Evolutionary conservation across 495 filamentous ascomycete species (phyloP).

Genomic region (Aspergillus haitiensis): DNA sequence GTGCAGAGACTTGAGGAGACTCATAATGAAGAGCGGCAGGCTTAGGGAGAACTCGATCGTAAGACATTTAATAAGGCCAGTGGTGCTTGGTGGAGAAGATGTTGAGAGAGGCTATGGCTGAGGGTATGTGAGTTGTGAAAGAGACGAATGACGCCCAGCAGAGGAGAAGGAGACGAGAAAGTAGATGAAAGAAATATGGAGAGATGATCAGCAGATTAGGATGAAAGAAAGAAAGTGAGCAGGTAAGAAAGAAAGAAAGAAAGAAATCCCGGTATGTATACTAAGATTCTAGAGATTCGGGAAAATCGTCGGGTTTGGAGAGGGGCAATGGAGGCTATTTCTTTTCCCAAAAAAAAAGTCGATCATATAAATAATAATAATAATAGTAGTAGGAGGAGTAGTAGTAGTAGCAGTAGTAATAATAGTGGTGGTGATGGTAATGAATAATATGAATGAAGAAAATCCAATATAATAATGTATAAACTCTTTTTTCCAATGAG

Average conservation of each 20-base stretch:
- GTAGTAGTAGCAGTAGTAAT: conserved; percentile 4
- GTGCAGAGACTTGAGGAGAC: conserved; percentile 31
- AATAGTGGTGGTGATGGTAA: conserved; percentile 12
- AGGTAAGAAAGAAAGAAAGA: conserved; percentile 18
- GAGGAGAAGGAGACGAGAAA: conserved; percentile 11
- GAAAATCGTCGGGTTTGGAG: conserved; percentile 11
- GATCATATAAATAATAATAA: conserved; percentile 10
- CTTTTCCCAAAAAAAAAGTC: background rate
- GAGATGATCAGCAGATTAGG: conserved; percentile 8
- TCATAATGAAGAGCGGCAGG: conserved; percentile 51
- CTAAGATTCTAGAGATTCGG: conserved; percentile 9
- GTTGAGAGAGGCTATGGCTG: conserved; percentile 17
- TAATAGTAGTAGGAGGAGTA: background rate
- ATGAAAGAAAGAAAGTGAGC: conserved; percentile 17
- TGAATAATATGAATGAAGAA: conserved; percentile 14
- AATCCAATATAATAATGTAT: conserved; percentile 1
- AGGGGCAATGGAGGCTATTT: background rate
- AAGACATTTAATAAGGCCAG: conserved; percentile 51
- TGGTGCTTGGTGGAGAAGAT: conserved; percentile 17
- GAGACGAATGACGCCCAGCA: conserved; percentile 18
- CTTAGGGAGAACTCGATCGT: conserved; percentile 56
- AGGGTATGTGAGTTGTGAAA: conserved; percentile 24
- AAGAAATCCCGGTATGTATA: conserved; percentile 12
- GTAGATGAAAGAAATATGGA: conserved; percentile 17
- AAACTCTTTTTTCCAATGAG: background rate